These are phyloP conservation scores for Chlorella sp. DNA, from an alignment of 139 green algal genomes.

Conservation along the genomic window DNA sequence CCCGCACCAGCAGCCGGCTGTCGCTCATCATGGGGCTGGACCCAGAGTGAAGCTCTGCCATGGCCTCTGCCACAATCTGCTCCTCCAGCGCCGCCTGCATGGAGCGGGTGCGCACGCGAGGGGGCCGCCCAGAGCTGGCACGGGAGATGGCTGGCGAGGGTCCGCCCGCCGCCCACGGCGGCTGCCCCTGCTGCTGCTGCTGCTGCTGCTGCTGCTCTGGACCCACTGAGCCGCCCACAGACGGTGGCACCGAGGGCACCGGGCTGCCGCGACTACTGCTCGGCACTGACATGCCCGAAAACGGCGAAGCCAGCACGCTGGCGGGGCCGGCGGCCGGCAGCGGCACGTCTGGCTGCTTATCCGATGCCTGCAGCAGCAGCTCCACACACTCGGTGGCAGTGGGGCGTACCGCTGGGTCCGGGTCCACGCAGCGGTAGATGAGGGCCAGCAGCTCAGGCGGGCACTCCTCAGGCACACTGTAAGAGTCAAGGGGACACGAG, in stretches of 20 bases:
- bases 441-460: slow-evolving; percentile 25
- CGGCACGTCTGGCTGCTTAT: not conserved
- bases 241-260: no score
- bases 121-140: no score
- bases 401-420: slow-evolving; percentile 42
- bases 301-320: not conserved
- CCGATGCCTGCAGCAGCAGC: not conserved
- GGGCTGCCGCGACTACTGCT: not conserved
- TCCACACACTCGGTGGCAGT: slow-evolving; percentile 37
- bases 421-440: slow-evolving; percentile 41
- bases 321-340: not conserved
- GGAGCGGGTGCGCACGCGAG: no score
- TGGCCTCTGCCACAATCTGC: no score
- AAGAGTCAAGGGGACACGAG: no score
- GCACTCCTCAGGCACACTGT: slow-evolving; percentile 57
- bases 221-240: not conserved
- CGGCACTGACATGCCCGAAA: not conserved
- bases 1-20: no score
- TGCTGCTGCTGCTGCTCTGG: not conserved
- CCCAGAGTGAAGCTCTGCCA: no score
- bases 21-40: no score
- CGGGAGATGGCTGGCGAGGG: no score
- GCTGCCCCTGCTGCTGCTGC: not conserved
- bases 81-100: no score
- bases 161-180: no score